These are phyloP conservation scores for Claviceps sp. DNA, from an alignment of 2,329 filamentous ascomycete species.

Conservation along the genomic window DNA sequence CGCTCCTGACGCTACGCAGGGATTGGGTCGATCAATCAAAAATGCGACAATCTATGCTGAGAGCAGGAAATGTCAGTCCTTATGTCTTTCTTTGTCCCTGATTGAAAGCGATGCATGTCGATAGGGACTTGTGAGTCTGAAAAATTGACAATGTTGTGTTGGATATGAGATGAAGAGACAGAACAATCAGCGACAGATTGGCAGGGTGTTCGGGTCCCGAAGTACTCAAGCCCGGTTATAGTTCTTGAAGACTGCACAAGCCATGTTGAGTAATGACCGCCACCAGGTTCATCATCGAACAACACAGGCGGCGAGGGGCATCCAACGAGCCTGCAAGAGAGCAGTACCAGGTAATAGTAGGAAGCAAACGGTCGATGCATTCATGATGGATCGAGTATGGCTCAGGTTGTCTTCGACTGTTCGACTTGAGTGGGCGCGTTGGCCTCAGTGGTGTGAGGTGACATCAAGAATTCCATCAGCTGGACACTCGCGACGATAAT, in stretches of 20 bases:
- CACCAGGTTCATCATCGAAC: slow-evolving; percentile 1
- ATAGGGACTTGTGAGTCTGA: neutral
- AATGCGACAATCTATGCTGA: slow-evolving; percentile 2
- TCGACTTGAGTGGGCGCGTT: neutral
- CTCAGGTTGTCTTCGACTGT: neutral
- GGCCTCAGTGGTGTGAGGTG: neutral
- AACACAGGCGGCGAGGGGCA: neutral
- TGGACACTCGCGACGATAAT: neutral
- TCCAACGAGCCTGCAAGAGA: neutral
- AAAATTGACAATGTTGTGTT: neutral
- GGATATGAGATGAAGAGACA: neutral
- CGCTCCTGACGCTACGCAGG: slow-evolving; percentile 8
- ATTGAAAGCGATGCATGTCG: neutral
- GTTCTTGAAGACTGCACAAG: neutral
- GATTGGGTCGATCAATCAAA: slow-evolving; percentile 3
- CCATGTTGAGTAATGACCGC: neutral
- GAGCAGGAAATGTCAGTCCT: slow-evolving; percentile 2
- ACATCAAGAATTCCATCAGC: slow-evolving; percentile 2
- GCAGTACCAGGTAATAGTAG: neutral
- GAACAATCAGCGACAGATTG: neutral
- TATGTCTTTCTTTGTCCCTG: neutral
- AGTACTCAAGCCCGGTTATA: neutral
- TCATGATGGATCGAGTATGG: neutral
- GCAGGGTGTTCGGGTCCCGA: neutral
- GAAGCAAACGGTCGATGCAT: neutral